Conservation (phyloP, 2,329 filamentous ascomycete genomes). For the Chrysosporium queenslandicum region DNA sequence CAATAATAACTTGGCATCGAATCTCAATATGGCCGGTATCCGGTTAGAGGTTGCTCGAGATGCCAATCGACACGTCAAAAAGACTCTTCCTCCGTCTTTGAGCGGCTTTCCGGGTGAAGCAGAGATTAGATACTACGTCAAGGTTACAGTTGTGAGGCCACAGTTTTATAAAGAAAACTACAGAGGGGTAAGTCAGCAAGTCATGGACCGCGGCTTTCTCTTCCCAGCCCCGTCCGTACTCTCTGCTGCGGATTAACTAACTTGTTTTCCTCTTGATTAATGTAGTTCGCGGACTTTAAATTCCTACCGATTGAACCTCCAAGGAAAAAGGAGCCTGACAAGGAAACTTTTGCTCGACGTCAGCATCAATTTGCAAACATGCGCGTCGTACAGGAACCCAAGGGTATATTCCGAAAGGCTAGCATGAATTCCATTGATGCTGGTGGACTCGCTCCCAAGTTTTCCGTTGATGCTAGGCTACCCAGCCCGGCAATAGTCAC, state of each 20-base stretch:
- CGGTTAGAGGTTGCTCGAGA: constrained; percentile 39
- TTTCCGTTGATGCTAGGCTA: constrained; percentile 72
- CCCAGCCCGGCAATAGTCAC: constrained; percentile 82
- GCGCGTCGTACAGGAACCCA: constrained; percentile 35
- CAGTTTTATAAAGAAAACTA: constrained; percentile 86
- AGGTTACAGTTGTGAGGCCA: constrained; percentile 85
- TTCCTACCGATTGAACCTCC: constrained; percentile 91
- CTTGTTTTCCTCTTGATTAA: constrained; percentile 15
- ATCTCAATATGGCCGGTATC: constrained; percentile 38
- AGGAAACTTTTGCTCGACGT: constrained; percentile 76
- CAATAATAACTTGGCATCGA: constrained; percentile 38
- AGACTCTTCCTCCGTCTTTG: constrained; percentile 78
- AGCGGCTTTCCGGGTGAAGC: constrained; percentile 78
- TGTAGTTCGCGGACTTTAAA: constrained; percentile 53
- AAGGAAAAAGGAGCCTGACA: constrained; percentile 53
- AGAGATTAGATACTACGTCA: constrained; percentile 88
- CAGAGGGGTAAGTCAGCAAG: constrained; percentile 38
- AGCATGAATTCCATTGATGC: constrained; percentile 23
- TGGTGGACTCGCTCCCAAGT: constrained; percentile 40
- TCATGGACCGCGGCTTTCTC: background rate
- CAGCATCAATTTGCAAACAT: constrained; percentile 46
- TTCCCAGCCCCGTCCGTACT: no score
- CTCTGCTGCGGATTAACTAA: constrained; percentile 10
- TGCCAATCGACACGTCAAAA: constrained; percentile 58
- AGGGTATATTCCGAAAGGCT: constrained; percentile 48